Evolutionary conservation across 2,329 filamentous ascomycete genomes (phyloP), one percentile per base, ranked within the genome.

Genomic region (Zasmidium citrigriseum): DNA sequence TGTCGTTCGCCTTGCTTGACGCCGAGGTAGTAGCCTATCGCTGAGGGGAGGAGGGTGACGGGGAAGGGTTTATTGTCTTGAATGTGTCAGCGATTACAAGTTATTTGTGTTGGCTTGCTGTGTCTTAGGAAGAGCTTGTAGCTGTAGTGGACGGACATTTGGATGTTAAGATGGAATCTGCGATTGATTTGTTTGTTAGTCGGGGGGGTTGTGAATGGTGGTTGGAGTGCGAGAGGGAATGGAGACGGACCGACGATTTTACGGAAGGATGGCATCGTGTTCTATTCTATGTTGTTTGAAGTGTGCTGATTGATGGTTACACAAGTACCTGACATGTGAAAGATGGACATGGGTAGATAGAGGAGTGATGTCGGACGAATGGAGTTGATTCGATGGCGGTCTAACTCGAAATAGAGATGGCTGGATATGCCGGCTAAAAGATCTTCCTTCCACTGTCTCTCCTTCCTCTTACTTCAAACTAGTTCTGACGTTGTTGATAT

Each of bases 1-100:
- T 71, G 69, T 29, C 67, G 63, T 51, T 69, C 67, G 47, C 67
- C 68, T 38, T 70, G 68, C 62, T 70, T 70, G 12, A 68, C 25
- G 2, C 68, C 69, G 10, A 71, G 51, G 27, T 67, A 70, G 12
- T 69, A 68, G 2, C 68, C 69, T 38, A 71, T 70, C 1, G 69
- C 68, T 9, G 69, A 70, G 10, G 69, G 69, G 2, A 71, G 41
- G 16, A 71, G 41, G 0, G 69, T 71, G 11, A 71, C 69, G 0
- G 69, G 69, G 44, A 71, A 71, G 2, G 69, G 69, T 54, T 71
- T 70, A 63, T 70, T 71, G 52, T 54, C n/a, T n/a, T n/a, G 34
- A 41, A n/a, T 41, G 34, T 10, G 10, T 41, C 34, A 10, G n/a
- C n/a, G n/a, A n/a, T n/a, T n/a, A n/a, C n/a, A n/a, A n/a, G n/a